phyloP scores from a whole-genome alignment of 2,329 filamentous ascomycete species.

The Epichloe brachyelytri region DNA sequence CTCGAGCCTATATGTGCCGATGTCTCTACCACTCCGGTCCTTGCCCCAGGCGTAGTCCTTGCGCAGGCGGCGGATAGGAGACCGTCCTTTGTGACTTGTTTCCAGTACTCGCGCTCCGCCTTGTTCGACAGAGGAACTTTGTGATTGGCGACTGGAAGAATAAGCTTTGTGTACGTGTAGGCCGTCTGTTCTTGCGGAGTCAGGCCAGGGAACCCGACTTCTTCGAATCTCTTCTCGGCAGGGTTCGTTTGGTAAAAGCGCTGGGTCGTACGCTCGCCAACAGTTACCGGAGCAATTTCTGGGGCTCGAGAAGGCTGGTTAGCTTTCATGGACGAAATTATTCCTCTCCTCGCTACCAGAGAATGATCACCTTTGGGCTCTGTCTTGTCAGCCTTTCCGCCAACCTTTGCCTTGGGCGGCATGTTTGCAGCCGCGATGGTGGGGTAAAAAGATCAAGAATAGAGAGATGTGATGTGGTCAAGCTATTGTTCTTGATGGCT shows the following conservation, averaged over 20 bases:
- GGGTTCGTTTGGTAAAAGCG: slow-evolving; percentile 39
- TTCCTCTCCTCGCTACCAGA: too few relatives aligned
- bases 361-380: slow-evolving; percentile 12
- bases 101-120: slow-evolving; percentile 45
- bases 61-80: slow-evolving; percentile 32
- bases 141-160: slow-evolving; percentile 27
- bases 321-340: not conserved
- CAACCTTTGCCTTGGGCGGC: slow-evolving; percentile 13
- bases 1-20: slow-evolving; percentile 33
- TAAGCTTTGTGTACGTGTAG: slow-evolving; percentile 34
- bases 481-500: slow-evolving; percentile 8
- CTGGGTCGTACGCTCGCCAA: slow-evolving; percentile 34
- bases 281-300: slow-evolving; percentile 28
- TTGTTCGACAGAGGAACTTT: slow-evolving; percentile 28
- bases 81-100: slow-evolving; percentile 37
- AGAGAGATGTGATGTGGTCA: not conserved
- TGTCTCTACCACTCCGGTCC: slow-evolving; percentile 35
- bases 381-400: slow-evolving; percentile 9
- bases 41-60: slow-evolving; percentile 34
- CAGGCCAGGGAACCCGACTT: slow-evolving; percentile 31
- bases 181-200: slow-evolving; percentile 35
- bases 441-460: slow-evolving; percentile 7
- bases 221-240: slow-evolving; percentile 29
- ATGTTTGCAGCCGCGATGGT: slow-evolving; percentile 11
- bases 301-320: slow-evolving; percentile 10